Conservation (phyloP, 805 yeast species). For the Gaillardinia entomophila region DNA sequence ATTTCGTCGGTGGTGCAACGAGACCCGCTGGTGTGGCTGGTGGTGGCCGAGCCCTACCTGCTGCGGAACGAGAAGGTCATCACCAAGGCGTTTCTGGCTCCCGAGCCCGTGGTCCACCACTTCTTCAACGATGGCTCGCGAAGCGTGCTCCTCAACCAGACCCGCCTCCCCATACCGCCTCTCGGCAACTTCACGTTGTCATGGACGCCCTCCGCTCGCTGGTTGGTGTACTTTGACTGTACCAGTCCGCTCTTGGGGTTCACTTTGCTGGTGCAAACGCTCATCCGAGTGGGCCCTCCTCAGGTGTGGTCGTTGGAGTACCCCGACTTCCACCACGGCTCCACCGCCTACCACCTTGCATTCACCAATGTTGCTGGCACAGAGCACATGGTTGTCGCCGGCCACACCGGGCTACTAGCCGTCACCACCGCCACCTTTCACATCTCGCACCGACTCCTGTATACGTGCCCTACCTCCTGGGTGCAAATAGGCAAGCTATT, state of each 20-base stretch:
- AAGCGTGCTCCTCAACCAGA: slow-evolving; percentile 20
- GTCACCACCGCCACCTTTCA: slow-evolving; percentile 1
- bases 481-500: too few species aligned
- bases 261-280: slow-evolving; percentile 18
- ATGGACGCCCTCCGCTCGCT: slow-evolving; percentile 32
- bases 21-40: slow-evolving; percentile 22
- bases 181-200: slow-evolving; percentile 6
- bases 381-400: slow-evolving; percentile 8
- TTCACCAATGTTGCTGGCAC: slow-evolving; percentile 11
- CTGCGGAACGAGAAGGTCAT: slow-evolving; percentile 5
- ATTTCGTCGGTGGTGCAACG: slow-evolving; percentile 13
- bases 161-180: slow-evolving; percentile 11
- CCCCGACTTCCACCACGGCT: neutral
- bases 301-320: slow-evolving; percentile 3
- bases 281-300: slow-evolving; percentile 17
- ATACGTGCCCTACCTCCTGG: too few species aligned
- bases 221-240: slow-evolving; percentile 24
- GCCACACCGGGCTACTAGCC: slow-evolving; percentile 10
- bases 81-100: neutral
- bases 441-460: neutral
- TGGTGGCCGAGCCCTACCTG: slow-evolving; percentile 18
- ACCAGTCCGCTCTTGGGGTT: slow-evolving; percentile 20
- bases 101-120: slow-evolving; percentile 12
- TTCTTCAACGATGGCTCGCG: slow-evolving; percentile 28
- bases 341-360: neutral